Evolutionary conservation across 1,284 basidiomycete genomes (phyloP), one percentile per base, ranked within the genome.

Genomic region (Cryptococcus floricola): DNA sequence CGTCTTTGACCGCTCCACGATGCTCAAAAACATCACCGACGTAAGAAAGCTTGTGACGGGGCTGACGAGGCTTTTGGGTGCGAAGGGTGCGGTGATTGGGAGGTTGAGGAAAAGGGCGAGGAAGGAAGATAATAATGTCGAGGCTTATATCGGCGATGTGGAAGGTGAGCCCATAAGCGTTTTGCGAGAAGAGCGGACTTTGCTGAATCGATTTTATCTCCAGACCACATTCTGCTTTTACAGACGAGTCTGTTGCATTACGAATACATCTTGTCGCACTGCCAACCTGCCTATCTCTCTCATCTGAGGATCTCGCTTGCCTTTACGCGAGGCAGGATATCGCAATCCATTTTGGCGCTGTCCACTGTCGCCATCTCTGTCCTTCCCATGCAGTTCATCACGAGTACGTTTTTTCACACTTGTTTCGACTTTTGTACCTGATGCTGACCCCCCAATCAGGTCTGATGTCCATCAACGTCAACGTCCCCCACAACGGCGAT

Each of bases 81-180:
- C 87, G 13, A 96, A 96, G 73, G 85, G 84, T 7, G 88, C 93
- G 67, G 88, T 95, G 2, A 82, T 96, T 19, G 82, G 87, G 12
- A 86, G 88, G 57, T 79, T 97, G 56, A 80, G 86, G 56, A 95
- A 95, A 73, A 80, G 93, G 9, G 80, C 78, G 63, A 60, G 48
- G 13, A 56, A 57, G 4, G 45, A 52, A n/a, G 79, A 65, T 5
- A 63, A 81, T n/a, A 87, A 89, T 62, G 82, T 91, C 39, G 86
- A 83, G 5, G 89, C 93, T 16, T 93, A 97, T 73, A 84, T 96
- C 78, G 91, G 90, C 46, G 94, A 98, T 74, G 84, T 98, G 4
- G 89, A 94, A 80, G 92, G 90, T 90, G 60, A 54, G 79, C 67
- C 67, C 39, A 12, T 37, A 38, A 39, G 10, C 23, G 18, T 37